Percentiles rank a stretch among this genome's conserved stretches.
These are phyloP conservation scores for Suhomyces ambrosiae DNA, from an alignment of 1,139 yeast genomes.

Conservation along the genomic window DNA sequence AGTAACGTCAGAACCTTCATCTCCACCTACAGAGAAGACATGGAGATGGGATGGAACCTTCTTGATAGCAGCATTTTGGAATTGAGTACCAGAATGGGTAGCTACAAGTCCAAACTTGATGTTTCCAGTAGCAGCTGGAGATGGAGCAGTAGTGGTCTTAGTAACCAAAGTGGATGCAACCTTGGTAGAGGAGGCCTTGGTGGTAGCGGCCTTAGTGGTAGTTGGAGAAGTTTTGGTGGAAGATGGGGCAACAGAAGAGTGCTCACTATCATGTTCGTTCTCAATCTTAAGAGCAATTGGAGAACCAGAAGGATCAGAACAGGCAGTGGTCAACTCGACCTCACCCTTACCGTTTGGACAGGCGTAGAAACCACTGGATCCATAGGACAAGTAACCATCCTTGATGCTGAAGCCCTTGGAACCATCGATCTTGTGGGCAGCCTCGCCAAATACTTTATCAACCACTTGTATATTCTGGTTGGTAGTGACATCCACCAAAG, in stretches of 20 bases:
- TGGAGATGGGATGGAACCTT: slow-evolving; percentile 32
- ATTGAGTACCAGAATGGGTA: slow-evolving; percentile 24
- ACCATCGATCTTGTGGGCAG: slow-evolving; percentile 19
- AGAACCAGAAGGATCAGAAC: slow-evolving; percentile 14
- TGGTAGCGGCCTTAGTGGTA: slow-evolving; percentile 6
- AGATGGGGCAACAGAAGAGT: neutral
- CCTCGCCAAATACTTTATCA: slow-evolving; percentile 18
- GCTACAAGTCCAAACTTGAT: slow-evolving; percentile 21
- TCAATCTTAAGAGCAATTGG: slow-evolving; percentile 16
- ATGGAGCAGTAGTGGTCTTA: slow-evolving; percentile 2
- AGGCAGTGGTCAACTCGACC: slow-evolving; percentile 14
- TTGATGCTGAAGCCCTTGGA: slow-evolving; percentile 23
- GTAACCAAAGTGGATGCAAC: slow-evolving; percentile 9
- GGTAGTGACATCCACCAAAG: slow-evolving; percentile 24
- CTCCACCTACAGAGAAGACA: slow-evolving; percentile 36
- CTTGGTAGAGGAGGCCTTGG: slow-evolving; percentile 8
- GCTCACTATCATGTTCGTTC: slow-evolving; percentile 6
- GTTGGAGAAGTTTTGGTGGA: slow-evolving; percentile 5
- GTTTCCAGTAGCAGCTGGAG: slow-evolving; percentile 5
- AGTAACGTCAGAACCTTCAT: slow-evolving; percentile 26
- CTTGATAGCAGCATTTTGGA: slow-evolving; percentile 27
- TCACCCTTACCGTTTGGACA: slow-evolving; percentile 22
- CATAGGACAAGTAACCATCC: slow-evolving; percentile 17
- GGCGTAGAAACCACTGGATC: slow-evolving; percentile 21
- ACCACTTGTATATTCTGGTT: slow-evolving; percentile 20